Conservation (phyloP, 192 early-diverging fungal genomes). For the Umbelopsis isabellina region DNA sequence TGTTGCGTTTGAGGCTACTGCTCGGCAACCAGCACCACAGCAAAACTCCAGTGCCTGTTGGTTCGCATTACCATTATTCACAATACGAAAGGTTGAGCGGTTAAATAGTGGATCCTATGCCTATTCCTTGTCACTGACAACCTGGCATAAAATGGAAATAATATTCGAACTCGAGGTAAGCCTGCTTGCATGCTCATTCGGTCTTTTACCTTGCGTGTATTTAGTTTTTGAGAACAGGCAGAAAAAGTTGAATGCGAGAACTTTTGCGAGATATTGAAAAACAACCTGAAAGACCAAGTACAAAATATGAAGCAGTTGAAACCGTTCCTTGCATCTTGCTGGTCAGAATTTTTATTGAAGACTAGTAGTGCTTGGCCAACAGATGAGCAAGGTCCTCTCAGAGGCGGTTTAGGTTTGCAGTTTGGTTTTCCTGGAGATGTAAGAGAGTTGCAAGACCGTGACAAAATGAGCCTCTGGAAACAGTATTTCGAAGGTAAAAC, state of each 20-base stretch:
- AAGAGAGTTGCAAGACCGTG: conserved; percentile 48
- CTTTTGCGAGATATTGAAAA: conserved; percentile 80
- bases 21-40: conserved; percentile 52
- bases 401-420: conserved; percentile 68
- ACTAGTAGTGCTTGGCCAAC: conserved; percentile 38
- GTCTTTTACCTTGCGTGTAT: neutral
- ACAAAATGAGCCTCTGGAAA: conserved; percentile 39
- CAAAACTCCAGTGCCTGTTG: conserved; percentile 59
- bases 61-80: conserved; percentile 74
- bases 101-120: conserved; percentile 51
- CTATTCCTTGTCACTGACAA: conserved; percentile 28
- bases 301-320: conserved; percentile 83
- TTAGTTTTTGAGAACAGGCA: neutral
- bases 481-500: conserved; percentile 50
- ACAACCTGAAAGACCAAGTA: conserved; percentile 73
- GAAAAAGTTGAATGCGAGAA: conserved; percentile 62
- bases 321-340: conserved; percentile 75
- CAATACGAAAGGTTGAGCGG: conserved; percentile 81
- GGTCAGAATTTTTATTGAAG: conserved; percentile 76
- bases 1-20: conserved; percentile 69
- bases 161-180: conserved; percentile 44
- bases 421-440: conserved; percentile 78
- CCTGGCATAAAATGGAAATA: conserved; percentile 34
- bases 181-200: neutral
- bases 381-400: conserved; percentile 53